phyloP scores from a whole-genome alignment of 176 grass and related monocot species.

The Dendrocalamus sinicus region DNA sequence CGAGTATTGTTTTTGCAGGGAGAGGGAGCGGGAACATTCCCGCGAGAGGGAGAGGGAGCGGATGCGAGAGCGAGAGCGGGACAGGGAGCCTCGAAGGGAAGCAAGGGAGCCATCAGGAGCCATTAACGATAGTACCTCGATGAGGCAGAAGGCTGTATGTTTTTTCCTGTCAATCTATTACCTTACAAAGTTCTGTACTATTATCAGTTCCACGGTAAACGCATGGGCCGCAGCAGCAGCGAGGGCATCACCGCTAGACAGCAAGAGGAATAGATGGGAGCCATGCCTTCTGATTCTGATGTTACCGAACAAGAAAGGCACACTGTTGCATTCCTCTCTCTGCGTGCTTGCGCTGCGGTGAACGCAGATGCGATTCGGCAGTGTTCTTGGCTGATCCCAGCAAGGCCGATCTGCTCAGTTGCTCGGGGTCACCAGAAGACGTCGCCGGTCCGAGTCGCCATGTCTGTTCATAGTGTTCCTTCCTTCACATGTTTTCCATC shows the following conservation, averaged over 20 bases:
- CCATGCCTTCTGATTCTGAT: constrained; percentile 36
- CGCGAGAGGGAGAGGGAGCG: constrained; percentile 46
- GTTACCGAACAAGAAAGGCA: constrained; percentile 43
- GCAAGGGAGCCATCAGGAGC: constrained; percentile 50
- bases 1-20: constrained; percentile 39
- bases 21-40: constrained; percentile 55
- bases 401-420: constrained; percentile 22
- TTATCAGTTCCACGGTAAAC: constrained; percentile 45
- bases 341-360: too few species aligned
- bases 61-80: not conserved
- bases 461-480: not conserved
- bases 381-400: constrained; percentile 30
- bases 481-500: not conserved
- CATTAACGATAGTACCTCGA: constrained; percentile 54
- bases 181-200: constrained; percentile 66
- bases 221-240: constrained; percentile 21
- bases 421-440: constrained; percentile 27
- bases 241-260: constrained; percentile 5
- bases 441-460: not conserved
- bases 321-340: constrained; percentile 19
- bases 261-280: constrained; percentile 27
- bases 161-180: constrained; percentile 61
- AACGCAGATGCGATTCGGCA: not conserved
- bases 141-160: constrained; percentile 74
- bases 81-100: constrained; percentile 57